Base-by-base conservation (phyloP, 371 early-diverging fungal genomes). In the Mucor mucedo region DNA sequence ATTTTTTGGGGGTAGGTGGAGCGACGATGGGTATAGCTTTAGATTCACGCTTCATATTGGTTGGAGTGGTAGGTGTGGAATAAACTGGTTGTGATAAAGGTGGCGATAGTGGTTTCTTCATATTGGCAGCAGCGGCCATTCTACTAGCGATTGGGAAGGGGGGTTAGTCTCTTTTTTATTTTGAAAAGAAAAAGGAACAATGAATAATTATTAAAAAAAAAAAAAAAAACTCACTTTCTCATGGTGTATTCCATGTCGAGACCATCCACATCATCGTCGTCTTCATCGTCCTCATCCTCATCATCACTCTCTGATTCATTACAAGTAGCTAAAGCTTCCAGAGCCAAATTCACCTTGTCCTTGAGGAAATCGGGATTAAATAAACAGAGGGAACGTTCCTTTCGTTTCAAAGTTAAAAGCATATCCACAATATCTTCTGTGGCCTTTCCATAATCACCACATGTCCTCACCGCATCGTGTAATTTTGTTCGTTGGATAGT, bases 311-410 rank as follows among this genome's bases (percentile, higher is more conserved):
- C 73, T 16, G 69, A 58, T 1, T 77, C 70, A 1, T 72, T 69
- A 10, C 72, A 80, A n/a, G 71, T 64, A 27, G 72, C 78, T 38
- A 84, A 63, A 13, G 84, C 80, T 42, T 70, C 71, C 52, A 70
- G 44, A 13, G 84, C 84, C 56, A 72, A 55, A 14, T 73, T 16
- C 10, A 84, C 75, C 61, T 78, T 84, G 13, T 78, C 75, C 41
- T 63, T 55, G 47, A 82, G 58, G 55, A 80, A 79, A 39, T 82
- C 79, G 8, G 68, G 73, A 57, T 84, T 84, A 53, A 84, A 84
- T 7, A 80, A 52, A 61, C 84, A 84, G 7, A 80, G 40, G 0
- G 81, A 75, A 27, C 83, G 61, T 47, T 84, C 84, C 45, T 82
- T 82, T 35, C 72, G 58, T 52, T 75, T 79, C 28, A 84, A 62